Evolutionary conservation across 2,329 filamentous ascomycete genomes (phyloP), one percentile per base, ranked within the genome.

Genomic region (Pezicula neosporulosa): DNA sequence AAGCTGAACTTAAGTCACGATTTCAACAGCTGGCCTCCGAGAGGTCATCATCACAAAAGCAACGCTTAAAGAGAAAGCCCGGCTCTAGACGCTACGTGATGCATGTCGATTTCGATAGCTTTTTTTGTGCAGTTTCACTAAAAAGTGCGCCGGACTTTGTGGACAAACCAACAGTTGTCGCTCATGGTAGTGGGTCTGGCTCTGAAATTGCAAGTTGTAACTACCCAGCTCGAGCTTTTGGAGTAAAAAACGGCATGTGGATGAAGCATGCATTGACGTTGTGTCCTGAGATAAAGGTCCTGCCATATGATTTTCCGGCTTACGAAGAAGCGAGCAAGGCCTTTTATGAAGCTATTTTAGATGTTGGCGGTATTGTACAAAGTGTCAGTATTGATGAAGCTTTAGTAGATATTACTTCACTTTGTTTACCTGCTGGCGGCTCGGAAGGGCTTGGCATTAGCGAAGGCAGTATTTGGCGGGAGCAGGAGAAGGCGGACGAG

Each of bases 161-260:
- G 37, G 85, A 89, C 47, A 93, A 91, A 63, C 94, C 95, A 0
- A 84, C 87, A 2, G 94, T 89, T 1, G 89, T 99, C 33, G 93
- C 94, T 4, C 94, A 99, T 64, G 88, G 93, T 4, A 81, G 80
- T 42, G 93, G 93, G 0, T 83, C 82, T 21, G 90, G 90, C 0
- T 96, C 93, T 0, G 94, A 99, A 66, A 97, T 99, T 63, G 94
- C 94, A 19, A 97, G 92, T 57, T 99, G 94, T 71, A 99, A 99
- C 63, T 99, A 99, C 66, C 85, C 87, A 18, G 94, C 95, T 6
- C 83, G 94, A 36, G 78, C 82, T 30, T 94, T 86, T 60, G 93
- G 93, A 1, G 78, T 99, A 49, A 96, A 92, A 66, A 99, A 99
- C 60, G 95, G 95, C 36, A 99, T 97, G 94, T 99, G 95, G 94